phyloP scores from a whole-genome alignment of 768 basidiomycete species.

The Ramaria rubella region DNA sequence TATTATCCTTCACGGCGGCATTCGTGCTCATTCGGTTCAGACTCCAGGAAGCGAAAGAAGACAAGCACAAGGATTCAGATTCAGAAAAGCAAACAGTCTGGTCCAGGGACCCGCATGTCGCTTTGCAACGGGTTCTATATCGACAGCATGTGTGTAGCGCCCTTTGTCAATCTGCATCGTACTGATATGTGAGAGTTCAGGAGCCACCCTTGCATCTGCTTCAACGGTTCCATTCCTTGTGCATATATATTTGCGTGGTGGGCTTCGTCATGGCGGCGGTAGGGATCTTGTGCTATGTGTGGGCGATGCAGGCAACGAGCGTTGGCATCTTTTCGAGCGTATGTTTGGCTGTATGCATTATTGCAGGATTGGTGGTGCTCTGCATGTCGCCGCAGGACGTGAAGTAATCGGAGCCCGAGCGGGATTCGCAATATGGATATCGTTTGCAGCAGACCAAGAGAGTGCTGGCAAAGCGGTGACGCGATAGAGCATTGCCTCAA shows the following conservation, averaged over 20 bases:
- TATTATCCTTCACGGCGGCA: conserved; percentile 46
- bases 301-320: conserved; percentile 39
- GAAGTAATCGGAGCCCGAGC: background rate
- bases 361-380: conserved; percentile 13
- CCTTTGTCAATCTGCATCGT: conserved; percentile 2
- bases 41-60: conserved; percentile 44
- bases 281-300: conserved; percentile 47
- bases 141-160: background rate
- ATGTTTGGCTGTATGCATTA: conserved; percentile 33
- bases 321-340: conserved; percentile 39
- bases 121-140: conserved; percentile 12
- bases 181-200: conserved; percentile 12
- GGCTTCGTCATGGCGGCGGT: conserved; percentile 46
- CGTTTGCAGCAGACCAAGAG: too few species aligned
- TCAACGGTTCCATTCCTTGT: conserved; percentile 42
- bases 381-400: background rate
- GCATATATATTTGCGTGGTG: conserved; percentile 37
- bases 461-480: too few species aligned
- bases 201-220: conserved; percentile 31
- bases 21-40: conserved; percentile 53
- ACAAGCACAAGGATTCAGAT: conserved; percentile 24
- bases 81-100: conserved; percentile 29
- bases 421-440: background rate
- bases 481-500: too few species aligned
- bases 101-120: conserved; percentile 16